Percentiles rank a stretch among this genome's conserved stretches.
Conservation (phyloP, 192 early-diverging fungal species). For the Dissophora ornata region DNA sequence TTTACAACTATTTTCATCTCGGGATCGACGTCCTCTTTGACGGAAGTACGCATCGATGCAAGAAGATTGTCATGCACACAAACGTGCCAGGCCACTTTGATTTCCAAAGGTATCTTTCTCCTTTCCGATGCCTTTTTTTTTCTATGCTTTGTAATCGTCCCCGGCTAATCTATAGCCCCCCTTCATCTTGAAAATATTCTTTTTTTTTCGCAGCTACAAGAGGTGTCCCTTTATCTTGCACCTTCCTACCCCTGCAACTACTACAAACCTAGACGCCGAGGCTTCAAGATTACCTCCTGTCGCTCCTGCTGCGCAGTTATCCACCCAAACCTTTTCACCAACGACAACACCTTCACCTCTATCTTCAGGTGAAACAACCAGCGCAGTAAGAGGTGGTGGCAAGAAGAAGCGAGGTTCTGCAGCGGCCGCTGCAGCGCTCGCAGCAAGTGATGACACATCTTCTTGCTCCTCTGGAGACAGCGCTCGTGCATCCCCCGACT, state of each 20-base stretch:
- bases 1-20: conserved; percentile 82
- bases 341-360: too few relatives aligned
- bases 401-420: conserved; percentile 14
- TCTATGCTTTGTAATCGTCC: too few relatives aligned
- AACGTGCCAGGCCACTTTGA: conserved; percentile 78
- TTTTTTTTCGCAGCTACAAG: conserved; percentile 57
- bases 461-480: conserved; percentile 17
- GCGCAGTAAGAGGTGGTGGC: background rate
- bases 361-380: background rate
- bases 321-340: too few relatives aligned
- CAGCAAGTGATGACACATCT: background rate
- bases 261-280: conserved; percentile 15
- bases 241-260: conserved; percentile 34
- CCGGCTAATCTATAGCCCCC: too few relatives aligned
- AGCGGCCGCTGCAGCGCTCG: background rate
- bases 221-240: conserved; percentile 64
- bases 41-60: conserved; percentile 70
- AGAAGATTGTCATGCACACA: conserved; percentile 78
- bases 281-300: conserved; percentile 36
- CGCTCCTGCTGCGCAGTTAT: too few relatives aligned
- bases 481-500: conserved; percentile 17
- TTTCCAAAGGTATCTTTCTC: conserved; percentile 66
- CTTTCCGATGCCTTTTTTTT: background rate
- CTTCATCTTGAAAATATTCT: too few relatives aligned
- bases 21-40: conserved; percentile 82